Conservation (phyloP, 2,329 filamentous ascomycete species). For the Trichoderma endophyticum region DNA sequence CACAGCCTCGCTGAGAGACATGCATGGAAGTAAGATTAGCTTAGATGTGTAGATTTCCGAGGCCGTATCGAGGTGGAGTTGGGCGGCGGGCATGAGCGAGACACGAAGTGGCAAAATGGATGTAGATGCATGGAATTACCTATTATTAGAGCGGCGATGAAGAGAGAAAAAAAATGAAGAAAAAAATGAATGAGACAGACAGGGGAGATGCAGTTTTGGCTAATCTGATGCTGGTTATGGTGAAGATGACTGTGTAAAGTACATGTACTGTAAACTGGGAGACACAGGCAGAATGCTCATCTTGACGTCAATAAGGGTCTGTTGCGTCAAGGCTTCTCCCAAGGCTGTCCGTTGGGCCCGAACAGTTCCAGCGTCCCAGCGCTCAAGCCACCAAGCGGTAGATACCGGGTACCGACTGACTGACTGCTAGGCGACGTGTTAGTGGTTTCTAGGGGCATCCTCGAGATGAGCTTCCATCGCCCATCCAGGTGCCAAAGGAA, state of each 20-base stretch:
- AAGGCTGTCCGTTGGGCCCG: not conserved
- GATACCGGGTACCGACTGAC: not conserved
- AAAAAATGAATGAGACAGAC: not conserved
- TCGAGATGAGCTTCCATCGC: not conserved
- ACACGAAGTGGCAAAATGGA: not conserved
- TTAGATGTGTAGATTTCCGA: not conserved
- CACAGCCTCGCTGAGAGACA: not conserved
- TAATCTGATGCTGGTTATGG: not conserved
- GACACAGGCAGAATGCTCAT: not conserved
- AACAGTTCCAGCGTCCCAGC: not conserved
- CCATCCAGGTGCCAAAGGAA: not conserved
- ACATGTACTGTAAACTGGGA: not conserved
- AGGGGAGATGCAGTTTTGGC: not conserved
- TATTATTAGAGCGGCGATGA: not conserved
- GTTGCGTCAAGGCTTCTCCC: conserved; percentile 13
- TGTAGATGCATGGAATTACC: not conserved
- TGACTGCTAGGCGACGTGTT: not conserved
- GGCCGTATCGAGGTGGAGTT: not conserved
- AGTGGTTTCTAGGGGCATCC: not conserved
- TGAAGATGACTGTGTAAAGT: not conserved
- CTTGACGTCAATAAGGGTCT: not conserved
- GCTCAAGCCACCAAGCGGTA: not conserved
- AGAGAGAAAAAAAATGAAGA: not conserved
- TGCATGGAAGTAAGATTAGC: not conserved
- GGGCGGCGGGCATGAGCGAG: not conserved